These are phyloP conservation scores for Vanrija sp. DNA, from an alignment of 1,284 basidiomycete genomes.

Conservation along the genomic window DNA sequence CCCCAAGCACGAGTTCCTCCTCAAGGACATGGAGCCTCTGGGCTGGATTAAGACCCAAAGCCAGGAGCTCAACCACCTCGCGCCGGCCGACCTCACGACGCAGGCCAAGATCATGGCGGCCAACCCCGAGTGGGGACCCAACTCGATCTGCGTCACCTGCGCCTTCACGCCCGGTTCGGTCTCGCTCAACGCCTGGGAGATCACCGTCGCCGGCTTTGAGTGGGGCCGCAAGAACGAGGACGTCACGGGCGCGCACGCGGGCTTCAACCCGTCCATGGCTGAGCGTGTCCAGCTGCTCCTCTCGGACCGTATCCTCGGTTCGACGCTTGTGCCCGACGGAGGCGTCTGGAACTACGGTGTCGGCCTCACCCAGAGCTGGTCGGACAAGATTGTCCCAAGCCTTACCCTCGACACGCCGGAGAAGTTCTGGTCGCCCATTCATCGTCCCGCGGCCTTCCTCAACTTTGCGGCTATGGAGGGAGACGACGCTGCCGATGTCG, in stretches of 20 bases:
- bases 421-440: conserved; percentile 93
- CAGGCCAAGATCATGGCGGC: conserved; percentile 96
- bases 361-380: conserved; percentile 87
- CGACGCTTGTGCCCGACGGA: conserved; percentile 86
- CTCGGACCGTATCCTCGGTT: conserved; percentile 86
- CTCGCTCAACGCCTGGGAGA: conserved; percentile 84
- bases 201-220: conserved; percentile 90
- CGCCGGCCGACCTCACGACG: conserved; percentile 89
- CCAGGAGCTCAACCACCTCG: conserved; percentile 85
- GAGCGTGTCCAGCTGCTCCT: conserved; percentile 92
- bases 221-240: conserved; percentile 95
- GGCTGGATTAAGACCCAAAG: conserved; percentile 98
- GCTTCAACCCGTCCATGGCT: conserved; percentile 97
- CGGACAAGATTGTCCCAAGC: conserved; percentile 74
- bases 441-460: conserved; percentile 82
- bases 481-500: conserved; percentile 81
- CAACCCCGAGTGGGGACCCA: conserved; percentile 91
- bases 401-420: conserved; percentile 88
- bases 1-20: conserved; percentile 87
- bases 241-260: conserved; percentile 76
- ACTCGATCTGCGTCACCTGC: conserved; percentile 86
- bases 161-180: conserved; percentile 98
- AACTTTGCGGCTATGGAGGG: conserved; percentile 83
- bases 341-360: conserved; percentile 92
- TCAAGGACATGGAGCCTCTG: conserved; percentile 90